These are phyloP conservation scores for Thelephora terrestris DNA, from an alignment of 1,284 basidiomycete species.

Conservation along the genomic window DNA sequence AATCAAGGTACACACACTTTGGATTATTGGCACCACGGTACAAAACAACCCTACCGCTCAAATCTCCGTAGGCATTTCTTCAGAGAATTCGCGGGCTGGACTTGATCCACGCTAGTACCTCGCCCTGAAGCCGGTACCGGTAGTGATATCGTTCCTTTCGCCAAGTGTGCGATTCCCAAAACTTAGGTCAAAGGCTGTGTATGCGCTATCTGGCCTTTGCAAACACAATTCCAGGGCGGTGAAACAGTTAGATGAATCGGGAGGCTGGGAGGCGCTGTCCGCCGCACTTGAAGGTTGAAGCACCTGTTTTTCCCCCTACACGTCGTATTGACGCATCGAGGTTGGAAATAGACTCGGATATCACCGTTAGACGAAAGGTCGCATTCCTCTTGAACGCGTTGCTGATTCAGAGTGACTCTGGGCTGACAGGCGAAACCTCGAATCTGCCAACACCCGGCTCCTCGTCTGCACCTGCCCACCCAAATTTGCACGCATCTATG, in stretches of 20 bases:
- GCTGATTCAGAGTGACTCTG: constrained; percentile 42
- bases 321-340: not conserved
- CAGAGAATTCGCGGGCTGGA: not conserved
- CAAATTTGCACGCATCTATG: constrained; percentile 60
- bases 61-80: constrained; percentile 49
- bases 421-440: not conserved
- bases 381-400: constrained; percentile 79
- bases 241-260: constrained; percentile 38
- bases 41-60: constrained; percentile 95
- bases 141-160: constrained; percentile 54
- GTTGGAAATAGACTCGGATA: constrained; percentile 53
- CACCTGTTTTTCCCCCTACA: constrained; percentile 6
- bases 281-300: constrained; percentile 49
- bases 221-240: constrained; percentile 78
- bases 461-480: constrained; percentile 33
- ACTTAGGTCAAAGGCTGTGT: constrained; percentile 77
- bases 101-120: constrained; percentile 47
- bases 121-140: constrained; percentile 55
- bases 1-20: constrained; percentile 70
- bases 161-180: constrained; percentile 37
- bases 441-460: not conserved
- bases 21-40: constrained; percentile 90
- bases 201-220: constrained; percentile 76
- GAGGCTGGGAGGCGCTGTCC: constrained; percentile 66
- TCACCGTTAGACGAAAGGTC: constrained; percentile 72